Evolutionary conservation across 306 rosid genomes (phyloP).

Genomic region (Purshia tridentata): DNA sequence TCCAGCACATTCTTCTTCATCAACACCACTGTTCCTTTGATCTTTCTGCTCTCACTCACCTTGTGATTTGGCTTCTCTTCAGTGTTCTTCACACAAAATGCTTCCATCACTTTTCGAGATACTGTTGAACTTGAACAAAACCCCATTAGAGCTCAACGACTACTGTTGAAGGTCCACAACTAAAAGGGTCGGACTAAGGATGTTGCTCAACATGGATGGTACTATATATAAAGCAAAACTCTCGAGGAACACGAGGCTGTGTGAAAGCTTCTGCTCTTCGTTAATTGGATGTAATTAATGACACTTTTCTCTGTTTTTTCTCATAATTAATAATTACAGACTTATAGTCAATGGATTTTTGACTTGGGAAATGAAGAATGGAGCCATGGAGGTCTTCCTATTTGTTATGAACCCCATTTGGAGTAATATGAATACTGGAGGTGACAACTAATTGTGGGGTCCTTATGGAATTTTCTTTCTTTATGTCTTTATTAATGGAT

Average conservation of each 20-base stretch:
- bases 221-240: neutral
- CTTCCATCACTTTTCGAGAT: conserved; percentile 25
- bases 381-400: too few relatives aligned
- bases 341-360: neutral
- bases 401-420: too few relatives aligned
- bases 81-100: conserved; percentile 21
- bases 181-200: neutral
- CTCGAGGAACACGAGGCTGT: neutral
- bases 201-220: neutral
- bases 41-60: conserved; percentile 32
- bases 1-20: conserved; percentile 79
- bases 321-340: neutral
- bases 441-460: conserved; percentile 2
- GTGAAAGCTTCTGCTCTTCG: neutral
- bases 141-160: conserved; percentile 1
- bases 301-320: neutral
- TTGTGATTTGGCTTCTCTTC: conserved; percentile 20
- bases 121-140: conserved; percentile 20
- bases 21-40: conserved; percentile 60
- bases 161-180: neutral
- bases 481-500: conserved; percentile 2
- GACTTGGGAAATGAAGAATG: neutral
- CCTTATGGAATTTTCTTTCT: neutral
- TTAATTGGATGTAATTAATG: neutral
- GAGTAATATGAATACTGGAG: neutral